Base-by-base conservation (phyloP, 2,329 filamentous ascomycete species). In the Nectriaceae sp. region DNA sequence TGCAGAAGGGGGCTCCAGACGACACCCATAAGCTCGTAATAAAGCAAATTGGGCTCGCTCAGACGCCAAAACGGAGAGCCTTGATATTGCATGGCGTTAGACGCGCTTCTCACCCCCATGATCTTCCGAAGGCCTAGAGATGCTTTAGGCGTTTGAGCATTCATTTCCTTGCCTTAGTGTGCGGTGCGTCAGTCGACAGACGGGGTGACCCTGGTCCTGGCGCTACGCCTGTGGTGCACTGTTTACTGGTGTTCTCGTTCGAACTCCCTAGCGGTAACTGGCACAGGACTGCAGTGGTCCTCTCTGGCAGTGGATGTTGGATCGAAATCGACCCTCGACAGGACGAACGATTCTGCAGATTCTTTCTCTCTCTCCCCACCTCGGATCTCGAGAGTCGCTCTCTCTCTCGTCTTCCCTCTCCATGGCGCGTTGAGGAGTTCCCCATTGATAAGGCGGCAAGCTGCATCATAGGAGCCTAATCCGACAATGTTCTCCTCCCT, bases 401-500 rank as follows among this genome's bases (percentile, higher is more conserved):
- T 40, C 20, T 41, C 39, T 11, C n/a, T 47, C 40, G 33, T 41
- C 44, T 47, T 49, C 46, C 55, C 49, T 49, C 50, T 54, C 52
- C 47, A 62, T 62, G 57, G 60, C 54, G 54, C 53, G 51, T 52
- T 62, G 56, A 64, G 54, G 55, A 56, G 53, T 53, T 47, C 47
- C 49, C 26, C 54, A 52, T 40, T 45, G 48, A 58, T 52, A 54
- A 63, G 54, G 60, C 55, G 55, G 53, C 52, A 52, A 52, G 57
- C 37, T 21, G 37, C 37, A 6, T 36, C 5, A 39, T 20, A 36
- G 33, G 8, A 36, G 33, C 33, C 5, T 26, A 44, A 43, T 42
- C 50, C 59, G 8, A 60, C 56, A 52, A 71, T 72, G 69, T 69
- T 71, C 60, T 64, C 66, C 52, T 70, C 69, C 53, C 59, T 69